phyloP scores from a whole-genome alignment of 345 rosid genomes.

The Raphanus sativus region DNA sequence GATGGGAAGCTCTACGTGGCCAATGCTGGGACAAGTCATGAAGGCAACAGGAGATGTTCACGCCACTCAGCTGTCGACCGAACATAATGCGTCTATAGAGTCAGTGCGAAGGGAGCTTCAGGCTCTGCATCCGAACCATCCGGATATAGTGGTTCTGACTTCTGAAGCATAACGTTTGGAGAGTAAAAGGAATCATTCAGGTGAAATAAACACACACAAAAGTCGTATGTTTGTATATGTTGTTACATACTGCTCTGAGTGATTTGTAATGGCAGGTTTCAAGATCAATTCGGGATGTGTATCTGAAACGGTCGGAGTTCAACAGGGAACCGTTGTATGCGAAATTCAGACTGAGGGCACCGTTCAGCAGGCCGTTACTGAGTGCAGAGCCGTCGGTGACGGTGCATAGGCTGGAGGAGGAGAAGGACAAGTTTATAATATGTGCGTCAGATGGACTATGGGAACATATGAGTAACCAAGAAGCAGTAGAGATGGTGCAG shows the following conservation, averaged over 20 bases:
- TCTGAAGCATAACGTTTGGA: slow-evolving; percentile 71
- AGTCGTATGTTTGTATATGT: neutral
- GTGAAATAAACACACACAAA: slow-evolving; percentile 27
- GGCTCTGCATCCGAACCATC: slow-evolving; percentile 75
- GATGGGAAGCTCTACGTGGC: slow-evolving; percentile 72
- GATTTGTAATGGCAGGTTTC: slow-evolving; percentile 52
- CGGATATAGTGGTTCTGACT: slow-evolving; percentile 64
- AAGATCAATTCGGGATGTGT: slow-evolving; percentile 82
- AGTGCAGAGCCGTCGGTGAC: slow-evolving; percentile 75
- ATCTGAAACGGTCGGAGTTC: slow-evolving; percentile 79
- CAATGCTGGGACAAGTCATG: slow-evolving; percentile 68
- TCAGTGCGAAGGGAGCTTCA: slow-evolving; percentile 72
- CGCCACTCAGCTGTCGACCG: slow-evolving; percentile 74
- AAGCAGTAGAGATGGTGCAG: slow-evolving; percentile 75
- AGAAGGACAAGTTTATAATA: slow-evolving; percentile 68
- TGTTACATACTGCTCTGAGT: neutral
- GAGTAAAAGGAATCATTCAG: slow-evolving; percentile 90
- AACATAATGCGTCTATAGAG: slow-evolving; percentile 74
- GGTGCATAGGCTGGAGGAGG: slow-evolving; percentile 59
- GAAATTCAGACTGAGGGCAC: slow-evolving; percentile 66
- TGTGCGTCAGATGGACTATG: slow-evolving; percentile 88
- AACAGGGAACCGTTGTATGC: slow-evolving; percentile 73
- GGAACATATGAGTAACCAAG: slow-evolving; percentile 85
- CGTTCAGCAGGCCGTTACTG: slow-evolving; percentile 64
- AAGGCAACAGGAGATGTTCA: slow-evolving; percentile 72